phyloP scores from a whole-genome alignment of 2,329 filamentous ascomycete genomes.

The Penicillium freii region DNA sequence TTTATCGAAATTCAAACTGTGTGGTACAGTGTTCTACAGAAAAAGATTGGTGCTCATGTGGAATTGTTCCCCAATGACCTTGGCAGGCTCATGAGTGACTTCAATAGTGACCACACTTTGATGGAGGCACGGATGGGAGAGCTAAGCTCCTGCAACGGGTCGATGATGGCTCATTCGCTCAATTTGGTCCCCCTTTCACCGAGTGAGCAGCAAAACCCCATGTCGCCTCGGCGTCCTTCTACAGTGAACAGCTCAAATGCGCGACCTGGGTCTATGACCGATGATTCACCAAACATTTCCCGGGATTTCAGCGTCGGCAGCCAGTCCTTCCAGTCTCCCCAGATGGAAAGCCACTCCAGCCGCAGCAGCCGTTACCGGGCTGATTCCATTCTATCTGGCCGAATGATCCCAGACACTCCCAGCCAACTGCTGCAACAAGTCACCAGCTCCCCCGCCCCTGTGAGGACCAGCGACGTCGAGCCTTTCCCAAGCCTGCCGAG shows the following conservation, averaged over 20 bases:
- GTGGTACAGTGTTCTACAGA: constrained; percentile 81
- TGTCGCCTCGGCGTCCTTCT: constrained; percentile 50
- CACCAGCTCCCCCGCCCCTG: constrained; percentile 26
- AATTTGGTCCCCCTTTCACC: constrained; percentile 61
- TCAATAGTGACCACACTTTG: constrained; percentile 74
- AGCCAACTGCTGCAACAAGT: constrained; percentile 51
- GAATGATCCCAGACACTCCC: constrained; percentile 53
- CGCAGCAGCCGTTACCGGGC: constrained; percentile 50
- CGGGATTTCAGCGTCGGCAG: constrained; percentile 67
- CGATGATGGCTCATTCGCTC: constrained; percentile 58
- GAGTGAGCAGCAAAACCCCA: constrained; percentile 26
- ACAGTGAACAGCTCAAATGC: constrained; percentile 52
- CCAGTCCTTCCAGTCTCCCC: constrained; percentile 62
- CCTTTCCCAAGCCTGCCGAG: constrained; percentile 43
- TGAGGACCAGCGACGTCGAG: constrained; percentile 20
- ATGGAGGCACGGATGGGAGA: constrained; percentile 69
- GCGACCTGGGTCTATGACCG: constrained; percentile 63
- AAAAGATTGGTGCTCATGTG: constrained; percentile 75
- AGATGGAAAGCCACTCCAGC: constrained; percentile 37
- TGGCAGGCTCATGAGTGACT: constrained; percentile 71
- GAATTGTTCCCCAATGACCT: constrained; percentile 66
- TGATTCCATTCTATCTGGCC: constrained; percentile 54
- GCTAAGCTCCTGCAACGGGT: constrained; percentile 76
- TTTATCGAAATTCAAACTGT: constrained; percentile 79
- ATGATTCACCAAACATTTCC: constrained; percentile 61